Evolutionary conservation across 2,329 filamentous ascomycete genomes (phyloP), one percentile per base, ranked within the genome.

Genomic region (Lachnellula occidentalis): DNA sequence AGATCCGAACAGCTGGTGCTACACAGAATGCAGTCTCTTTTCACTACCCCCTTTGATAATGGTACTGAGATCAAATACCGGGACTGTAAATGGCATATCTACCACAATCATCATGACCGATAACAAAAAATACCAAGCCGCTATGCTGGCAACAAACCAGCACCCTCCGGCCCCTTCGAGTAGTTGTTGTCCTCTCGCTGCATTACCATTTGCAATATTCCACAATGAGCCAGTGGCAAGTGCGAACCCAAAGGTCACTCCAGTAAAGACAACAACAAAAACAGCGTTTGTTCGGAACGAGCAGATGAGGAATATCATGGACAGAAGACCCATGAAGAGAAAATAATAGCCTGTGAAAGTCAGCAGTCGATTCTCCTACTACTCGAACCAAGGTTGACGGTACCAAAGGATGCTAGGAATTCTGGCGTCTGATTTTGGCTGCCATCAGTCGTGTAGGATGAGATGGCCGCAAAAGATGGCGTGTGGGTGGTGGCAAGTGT

Each of bases 231-330:
- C 83, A 0, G 85, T 77, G 34, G 90, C 74, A 24, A 83, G 72
- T 12, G 70, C 67, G 66, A 90, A 88, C 2, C 78, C 74, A 7
- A 81, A 64, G 19, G 80, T 69, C 19, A 90, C 77, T 1, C 75
- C 75, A 56, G 83, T 65, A 74, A 90, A 90, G 70, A 90, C 86
- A 56, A 82, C 61, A 63, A 87, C 78, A 70, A 89, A 88, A 69
- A 82, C 76, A n/a, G 88, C 57, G 69, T 91, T 90, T 31, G 86
- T 90, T 49, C 87, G 82, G 31, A 89, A 72, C 1, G 86, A 78
- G 70, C 83, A 86, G 67, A 90, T 74, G 51, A 88, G 72, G 73
- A 60, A 65, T 46, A 65, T 57, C 17, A 64, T 53, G 50, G 60
- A 62, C 17, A 64, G 53, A 8, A 66, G 34, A 12, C 56, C 57